These are phyloP conservation scores for Leishmania major DNA, from an alignment of 208 protist genomes.

Conservation along the genomic window DNA sequence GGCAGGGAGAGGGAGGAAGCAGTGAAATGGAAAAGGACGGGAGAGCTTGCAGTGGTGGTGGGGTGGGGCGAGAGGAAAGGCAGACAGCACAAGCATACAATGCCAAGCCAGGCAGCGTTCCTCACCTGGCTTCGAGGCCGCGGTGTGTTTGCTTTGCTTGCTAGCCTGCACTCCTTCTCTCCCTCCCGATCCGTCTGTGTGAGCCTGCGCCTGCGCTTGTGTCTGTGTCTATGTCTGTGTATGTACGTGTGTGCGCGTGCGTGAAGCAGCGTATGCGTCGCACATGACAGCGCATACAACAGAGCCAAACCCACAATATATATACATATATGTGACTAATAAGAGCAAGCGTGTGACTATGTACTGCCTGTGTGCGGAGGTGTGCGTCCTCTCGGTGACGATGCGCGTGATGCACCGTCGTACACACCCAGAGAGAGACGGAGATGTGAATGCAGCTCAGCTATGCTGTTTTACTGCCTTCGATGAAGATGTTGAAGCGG, in stretches of 20 bases:
- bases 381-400: too few species aligned
- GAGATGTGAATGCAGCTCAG: too few species aligned
- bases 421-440: too few species aligned
- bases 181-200: background rate
- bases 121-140: background rate
- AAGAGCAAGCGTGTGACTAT: background rate
- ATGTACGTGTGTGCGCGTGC: background rate
- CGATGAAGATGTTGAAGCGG: background rate
- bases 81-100: too few species aligned
- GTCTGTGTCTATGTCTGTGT: background rate
- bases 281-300: too few species aligned
- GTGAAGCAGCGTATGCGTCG: background rate
- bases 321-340: too few species aligned
- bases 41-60: background rate
- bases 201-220: background rate
- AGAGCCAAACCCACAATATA: too few species aligned
- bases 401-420: too few species aligned
- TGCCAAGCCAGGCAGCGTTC: too few species aligned
- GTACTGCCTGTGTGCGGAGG: too few species aligned
- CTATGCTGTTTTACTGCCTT: background rate
- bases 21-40: background rate
- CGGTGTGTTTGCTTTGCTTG: background rate
- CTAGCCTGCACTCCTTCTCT: background rate
- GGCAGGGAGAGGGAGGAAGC: background rate
- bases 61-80: too few species aligned